Conservation (phyloP, 768 basidiomycete genomes). For the Lactifluus volemus region DNA sequence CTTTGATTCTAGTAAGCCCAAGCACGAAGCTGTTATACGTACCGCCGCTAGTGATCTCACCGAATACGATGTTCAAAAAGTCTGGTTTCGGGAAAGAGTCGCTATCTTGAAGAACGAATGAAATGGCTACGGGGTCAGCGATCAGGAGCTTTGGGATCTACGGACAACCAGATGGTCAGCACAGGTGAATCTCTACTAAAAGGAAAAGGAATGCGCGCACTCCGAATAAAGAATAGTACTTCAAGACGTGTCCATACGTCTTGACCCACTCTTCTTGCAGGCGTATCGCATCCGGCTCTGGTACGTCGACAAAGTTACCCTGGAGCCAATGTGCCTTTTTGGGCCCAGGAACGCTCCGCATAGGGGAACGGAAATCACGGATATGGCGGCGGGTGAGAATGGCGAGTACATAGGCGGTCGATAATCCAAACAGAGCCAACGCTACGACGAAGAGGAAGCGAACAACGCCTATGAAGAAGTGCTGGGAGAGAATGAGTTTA, state of each 20-base stretch:
- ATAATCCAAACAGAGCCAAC: background rate
- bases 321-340: background rate
- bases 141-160: slow-evolving; percentile 25
- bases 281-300: slow-evolving; percentile 1
- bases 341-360: slow-evolving; percentile 6
- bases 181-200: too few relatives aligned
- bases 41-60: slow-evolving; percentile 16
- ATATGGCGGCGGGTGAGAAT: background rate
- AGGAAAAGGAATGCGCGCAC: slow-evolving; percentile 1
- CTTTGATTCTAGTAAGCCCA: background rate
- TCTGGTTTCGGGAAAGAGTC: slow-evolving; percentile 29
- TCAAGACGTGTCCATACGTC: slow-evolving; percentile 10
- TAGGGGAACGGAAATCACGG: background rate
- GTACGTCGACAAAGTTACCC: slow-evolving; percentile 1
- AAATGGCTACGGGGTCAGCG: slow-evolving; percentile 29
- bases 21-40: background rate
- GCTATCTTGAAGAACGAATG: slow-evolving; percentile 27
- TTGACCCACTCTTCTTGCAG: slow-evolving; percentile 15
- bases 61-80: slow-evolving; percentile 6
- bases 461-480: background rate
- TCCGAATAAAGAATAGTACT: background rate
- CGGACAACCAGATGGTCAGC: too few relatives aligned
- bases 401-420: background rate
- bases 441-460: background rate
- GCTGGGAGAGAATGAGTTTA: background rate